Evolutionary conservation across 2,329 filamentous ascomycete species (phyloP), one percentile per base, ranked within the genome.

Genomic region (Xylariaceae sp.): DNA sequence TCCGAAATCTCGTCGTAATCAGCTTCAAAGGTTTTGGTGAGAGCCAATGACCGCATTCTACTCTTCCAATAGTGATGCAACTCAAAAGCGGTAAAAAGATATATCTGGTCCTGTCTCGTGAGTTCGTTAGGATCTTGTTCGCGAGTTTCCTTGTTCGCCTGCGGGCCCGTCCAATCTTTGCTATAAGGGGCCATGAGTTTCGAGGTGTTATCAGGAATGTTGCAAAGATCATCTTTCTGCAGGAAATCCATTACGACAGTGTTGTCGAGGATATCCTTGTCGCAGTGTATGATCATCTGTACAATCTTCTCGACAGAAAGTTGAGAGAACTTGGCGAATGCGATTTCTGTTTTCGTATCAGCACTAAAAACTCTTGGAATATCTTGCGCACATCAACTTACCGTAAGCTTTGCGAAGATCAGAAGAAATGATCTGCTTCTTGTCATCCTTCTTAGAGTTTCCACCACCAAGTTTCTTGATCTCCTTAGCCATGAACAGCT

Each of bases 21-120:
- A 3, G 77, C 62, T 74, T 97, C 93, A 69, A 84, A 97, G 55
- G 83, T 92, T 68, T 87, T 86, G 3, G 92, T 97, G 65, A 97
- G 78, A 2, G 87, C 82, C 66, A 99, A 81, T 44, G 94, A 94
- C 67, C 94, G 85, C 88, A 97, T 97, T 73, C 94, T 88, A 62
- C 90, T 91, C 81, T 96, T 97, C 94, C 94, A 99, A 77, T 99
- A 99, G 73, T 97, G 92, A 67, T 96, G 92, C 65, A 97, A 79
- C 73, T 99, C 94, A 70, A 89, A 97, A 1, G 93, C 90, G 3
- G 94, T 97, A 72, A 88, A 90, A 30, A 99, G 80, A 73, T 92
- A 99, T 58, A 99, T 89, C 75, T 97, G 93, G 76, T 99, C 94
- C 74, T 97, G 92, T 63, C 92, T 82, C 2, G 93, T 97, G 56